Evolutionary conservation across 23 red algal genomes (phyloP).

Genomic region (Agarophyton chilense): DNA sequence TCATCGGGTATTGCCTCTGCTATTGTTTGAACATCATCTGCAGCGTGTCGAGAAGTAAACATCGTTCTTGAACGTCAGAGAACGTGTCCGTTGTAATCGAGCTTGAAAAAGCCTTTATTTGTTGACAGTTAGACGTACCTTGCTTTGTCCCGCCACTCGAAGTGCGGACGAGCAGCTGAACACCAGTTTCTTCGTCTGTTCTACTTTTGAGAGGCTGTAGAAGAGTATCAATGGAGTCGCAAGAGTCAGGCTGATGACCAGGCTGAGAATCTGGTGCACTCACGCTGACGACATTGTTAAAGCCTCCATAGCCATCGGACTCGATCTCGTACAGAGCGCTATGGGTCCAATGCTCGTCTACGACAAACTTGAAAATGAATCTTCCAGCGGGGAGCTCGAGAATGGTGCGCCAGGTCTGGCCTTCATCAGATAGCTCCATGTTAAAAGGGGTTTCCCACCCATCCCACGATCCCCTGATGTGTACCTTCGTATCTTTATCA

Average conservation of each 20-base stretch:
- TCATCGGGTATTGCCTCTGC: background rate
- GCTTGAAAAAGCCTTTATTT: background rate
- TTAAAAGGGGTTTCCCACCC: background rate
- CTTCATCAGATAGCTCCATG: background rate
- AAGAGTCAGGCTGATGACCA: background rate
- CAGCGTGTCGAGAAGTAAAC: background rate
- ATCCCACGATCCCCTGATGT: conserved; percentile 40
- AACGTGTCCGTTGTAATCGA: background rate
- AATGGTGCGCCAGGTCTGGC: background rate
- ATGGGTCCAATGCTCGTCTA: conserved; percentile 38
- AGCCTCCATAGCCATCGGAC: conserved; percentile 36
- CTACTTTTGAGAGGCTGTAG: background rate
- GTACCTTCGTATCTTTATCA: background rate
- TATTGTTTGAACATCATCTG: background rate
- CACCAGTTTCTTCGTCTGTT: background rate
- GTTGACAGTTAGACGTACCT: background rate
- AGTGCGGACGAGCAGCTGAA: too few species aligned
- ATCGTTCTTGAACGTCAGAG: background rate
- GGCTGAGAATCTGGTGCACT: background rate
- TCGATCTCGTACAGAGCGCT: conserved; percentile 4
- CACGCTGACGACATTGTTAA: conserved; percentile 34
- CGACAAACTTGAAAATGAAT: conserved; percentile 49
- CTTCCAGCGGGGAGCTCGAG: conserved; percentile 8
- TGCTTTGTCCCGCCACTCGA: background rate
- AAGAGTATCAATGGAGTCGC: background rate